Conservation (phyloP, 768 basidiomycete genomes). For the Vararia minispora region DNA sequence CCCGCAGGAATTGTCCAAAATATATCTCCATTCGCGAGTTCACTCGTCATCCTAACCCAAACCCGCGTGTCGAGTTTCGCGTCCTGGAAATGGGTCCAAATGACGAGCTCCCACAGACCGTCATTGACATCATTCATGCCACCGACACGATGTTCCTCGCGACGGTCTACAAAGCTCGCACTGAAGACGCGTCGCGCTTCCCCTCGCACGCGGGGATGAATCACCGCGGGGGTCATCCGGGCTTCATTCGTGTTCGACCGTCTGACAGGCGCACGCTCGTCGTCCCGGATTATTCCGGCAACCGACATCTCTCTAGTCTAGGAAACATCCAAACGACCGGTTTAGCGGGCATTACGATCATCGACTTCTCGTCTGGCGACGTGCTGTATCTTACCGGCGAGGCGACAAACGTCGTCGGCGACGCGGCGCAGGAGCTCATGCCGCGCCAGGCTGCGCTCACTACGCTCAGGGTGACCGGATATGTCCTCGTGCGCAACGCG, state of each 20-base stretch:
- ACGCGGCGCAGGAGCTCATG: constrained; percentile 41
- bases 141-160: constrained; percentile 48
- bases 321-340: constrained; percentile 51
- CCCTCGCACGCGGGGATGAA: constrained; percentile 57
- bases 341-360: constrained; percentile 45
- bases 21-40: constrained; percentile 52
- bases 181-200: constrained; percentile 26
- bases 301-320: constrained; percentile 51
- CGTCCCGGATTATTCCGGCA: constrained; percentile 54
- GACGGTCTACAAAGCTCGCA: constrained; percentile 32
- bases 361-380: constrained; percentile 40
- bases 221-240: constrained; percentile 51
- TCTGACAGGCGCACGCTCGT: constrained; percentile 43
- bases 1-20: constrained; percentile 54
- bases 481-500: constrained; percentile 39
- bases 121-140: constrained; percentile 34
- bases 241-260: constrained; percentile 47
- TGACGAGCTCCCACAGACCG: constrained; percentile 37
- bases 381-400: constrained; percentile 53
- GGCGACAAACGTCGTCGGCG: constrained; percentile 38
- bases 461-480: constrained; percentile 38
- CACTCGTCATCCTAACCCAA: constrained; percentile 27
- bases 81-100: constrained; percentile 20
- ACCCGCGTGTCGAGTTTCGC: constrained; percentile 28
- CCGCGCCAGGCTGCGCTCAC: constrained; percentile 42